Evolutionary conservation across 1,139 yeast genomes (phyloP), one percentile per base, ranked within the genome.

Genomic region (Kurtzmaniella quercitrusa): DNA sequence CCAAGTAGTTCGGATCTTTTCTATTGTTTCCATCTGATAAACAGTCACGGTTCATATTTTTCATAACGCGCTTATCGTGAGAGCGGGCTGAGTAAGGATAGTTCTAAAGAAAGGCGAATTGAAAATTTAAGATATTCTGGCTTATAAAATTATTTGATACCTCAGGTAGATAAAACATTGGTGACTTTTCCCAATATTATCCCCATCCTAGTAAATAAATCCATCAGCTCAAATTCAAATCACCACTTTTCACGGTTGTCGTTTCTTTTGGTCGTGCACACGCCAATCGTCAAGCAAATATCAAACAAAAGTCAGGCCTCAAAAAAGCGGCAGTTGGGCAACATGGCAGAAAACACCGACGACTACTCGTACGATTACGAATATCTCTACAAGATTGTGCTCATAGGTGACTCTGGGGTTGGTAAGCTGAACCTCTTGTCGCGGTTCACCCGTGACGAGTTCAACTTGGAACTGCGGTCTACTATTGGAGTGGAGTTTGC

Each of bases 401-500:
- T 93, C 63, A 93, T 94, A 63, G 98, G 98, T 43, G 98, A 93
- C 65, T 88, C 96, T 8, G 96, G 97, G 40, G 98, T 93, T 44
- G 98, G 98, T 47, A 93, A 93, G 64, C 88, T 98, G 57, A 93
- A 93, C 68, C 77, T 93, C 49, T 77, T 93, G 48, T 88, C 96
- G 41, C 79, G 98, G 57, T 93, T 93, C 73, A 89, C 98, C 11
- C 79, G 96, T 51, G 91, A 93, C 65, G 98, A 93, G 65, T 93
- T 93, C 71, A 89, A 91, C 67, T 77, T 91, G 52, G 98, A 93
- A 62, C 84, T 95, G 36, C 84, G 94, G 64, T 85, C 95, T 42
- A 93, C 98, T 20, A 94, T 93, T 57, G 98, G 98, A 40, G 98
- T 93, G 39, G 98, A 94, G 65, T 94, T 93, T 72, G 98, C 98